Conservation (phyloP, 257 asterid species). For the Fraxinus cuspidata region DNA sequence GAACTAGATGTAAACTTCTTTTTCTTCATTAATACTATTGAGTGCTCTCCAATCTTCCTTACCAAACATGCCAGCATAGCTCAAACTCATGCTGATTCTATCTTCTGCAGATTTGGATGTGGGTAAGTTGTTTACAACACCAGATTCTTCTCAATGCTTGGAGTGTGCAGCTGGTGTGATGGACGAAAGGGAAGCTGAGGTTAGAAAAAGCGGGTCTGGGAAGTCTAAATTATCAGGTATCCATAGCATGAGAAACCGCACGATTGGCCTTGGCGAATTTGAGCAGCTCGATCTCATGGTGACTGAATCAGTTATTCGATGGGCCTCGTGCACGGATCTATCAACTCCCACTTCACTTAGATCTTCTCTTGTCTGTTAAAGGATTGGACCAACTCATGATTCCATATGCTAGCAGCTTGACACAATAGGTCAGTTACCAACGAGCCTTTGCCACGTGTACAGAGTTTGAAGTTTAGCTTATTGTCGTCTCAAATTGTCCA, state of each 20-base stretch:
- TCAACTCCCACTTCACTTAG: conserved; percentile 65
- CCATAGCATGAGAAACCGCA: conserved; percentile 67
- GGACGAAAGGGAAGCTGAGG: conserved; percentile 34
- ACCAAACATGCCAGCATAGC: background rate
- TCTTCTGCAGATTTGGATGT: conserved; percentile 30
- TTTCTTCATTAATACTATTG: background rate
- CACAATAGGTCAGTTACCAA: background rate
- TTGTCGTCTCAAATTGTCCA: background rate
- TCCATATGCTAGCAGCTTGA: conserved; percentile 13
- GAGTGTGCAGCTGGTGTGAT: conserved; percentile 29
- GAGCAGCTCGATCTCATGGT: conserved; percentile 60
- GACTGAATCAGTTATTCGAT: conserved; percentile 73
- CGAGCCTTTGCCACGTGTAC: conserved; percentile 16
- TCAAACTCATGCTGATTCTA: background rate
- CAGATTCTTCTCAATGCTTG: conserved; percentile 21
- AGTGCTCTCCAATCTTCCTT: too few species aligned
- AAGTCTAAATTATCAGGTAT: conserved; percentile 38
- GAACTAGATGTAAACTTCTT: too few species aligned
- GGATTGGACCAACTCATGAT: conserved; percentile 5
- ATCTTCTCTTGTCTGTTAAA: conserved; percentile 72
- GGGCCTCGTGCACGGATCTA: conserved; percentile 79
- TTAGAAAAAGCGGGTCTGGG: conserved; percentile 26
- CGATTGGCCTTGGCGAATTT: conserved; percentile 64
- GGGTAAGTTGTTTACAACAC: conserved; percentile 24
- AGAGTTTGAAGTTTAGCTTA: conserved; percentile 17